Evolutionary conservation across 192 early-diverging fungal species (phyloP), one percentile per base, ranked within the genome.

Genomic region (Mortierella antarctica): DNA sequence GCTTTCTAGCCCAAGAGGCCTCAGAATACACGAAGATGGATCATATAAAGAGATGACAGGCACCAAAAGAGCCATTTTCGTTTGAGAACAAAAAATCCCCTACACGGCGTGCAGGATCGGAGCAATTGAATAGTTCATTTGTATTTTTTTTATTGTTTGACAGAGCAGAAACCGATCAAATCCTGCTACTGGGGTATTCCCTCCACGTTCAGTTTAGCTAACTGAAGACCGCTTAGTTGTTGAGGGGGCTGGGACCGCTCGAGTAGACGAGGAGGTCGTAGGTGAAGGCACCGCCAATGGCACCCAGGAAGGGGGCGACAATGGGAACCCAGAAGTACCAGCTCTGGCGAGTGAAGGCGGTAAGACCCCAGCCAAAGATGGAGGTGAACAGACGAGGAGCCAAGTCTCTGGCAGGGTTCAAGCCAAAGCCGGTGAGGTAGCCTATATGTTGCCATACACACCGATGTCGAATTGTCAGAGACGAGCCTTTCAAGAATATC

Each of bases 371-470:
- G 11, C 91, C 91, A 52, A 87, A 85, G 65, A 89, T 75, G 40
- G 86, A 81, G 41, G 91, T 88, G 74, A 94, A 93, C n/a, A 91
- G 73, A 50, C 94, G 91, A 12, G 93, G 93, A 40, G 92, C 94
- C 77, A 94, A 84, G 82, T 95, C 94, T 84, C 94, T 88, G 7
- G 94, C 94, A 56, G 91, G 91, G 73, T 95, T 95, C 59, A 95
- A 84, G 49, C 88, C 89, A 54, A 89, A 91, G 48, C 90, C 89
- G 21, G 91, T 92, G 78, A 88, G 85, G 73, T 85, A 91, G 39
- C 31, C 31, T 31, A 3, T 31, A 31, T 31, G 31, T 31, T 31
- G 31, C 31, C 31, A 31, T 31, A 3, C 31, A 31, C 31, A 31
- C 31, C 1, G 3, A 31, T 31, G 31, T 31, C 31, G 31, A 31